Evolutionary conservation across 2,329 filamentous ascomycete genomes (phyloP).

Genomic region (Cladosporium sp.): DNA sequence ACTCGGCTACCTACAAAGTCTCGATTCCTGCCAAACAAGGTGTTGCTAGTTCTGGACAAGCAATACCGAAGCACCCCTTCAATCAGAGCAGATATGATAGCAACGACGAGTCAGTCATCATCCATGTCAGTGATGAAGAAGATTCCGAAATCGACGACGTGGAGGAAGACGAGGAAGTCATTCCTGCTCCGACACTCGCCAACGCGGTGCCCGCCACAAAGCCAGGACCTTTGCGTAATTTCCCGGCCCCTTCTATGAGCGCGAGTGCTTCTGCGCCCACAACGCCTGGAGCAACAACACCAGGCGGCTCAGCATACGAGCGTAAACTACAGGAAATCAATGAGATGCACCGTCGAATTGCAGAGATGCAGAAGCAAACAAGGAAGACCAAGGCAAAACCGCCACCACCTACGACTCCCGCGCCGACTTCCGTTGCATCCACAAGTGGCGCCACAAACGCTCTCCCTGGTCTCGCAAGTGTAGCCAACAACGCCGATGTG

Average conservation of each 20-base stretch:
- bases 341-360: slow-evolving; percentile 31
- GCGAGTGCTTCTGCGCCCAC: neutral
- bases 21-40: neutral
- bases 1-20: neutral
- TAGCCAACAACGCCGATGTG: neutral
- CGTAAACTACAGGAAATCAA: slow-evolving; percentile 30
- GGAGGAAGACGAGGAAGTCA: neutral
- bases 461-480: slow-evolving; percentile 2
- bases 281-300: slow-evolving; percentile 22
- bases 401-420: neutral
- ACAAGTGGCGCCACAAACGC: neutral
- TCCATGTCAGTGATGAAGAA: slow-evolving; percentile 70
- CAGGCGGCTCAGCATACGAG: slow-evolving; percentile 22
- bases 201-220: neutral
- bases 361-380: slow-evolving; percentile 48
- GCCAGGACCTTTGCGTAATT: slow-evolving; percentile 5
- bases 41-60: slow-evolving; percentile 21
- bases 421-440: neutral
- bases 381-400: slow-evolving; percentile 32
- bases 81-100: slow-evolving; percentile 52
- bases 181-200: neutral
- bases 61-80: slow-evolving; percentile 60
- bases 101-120: slow-evolving; percentile 67
- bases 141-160: slow-evolving; percentile 25
- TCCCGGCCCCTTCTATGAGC: slow-evolving; percentile 1